Conservation (phyloP, 2,329 filamentous ascomycete genomes). For the Albifimbria verrucaria region DNA sequence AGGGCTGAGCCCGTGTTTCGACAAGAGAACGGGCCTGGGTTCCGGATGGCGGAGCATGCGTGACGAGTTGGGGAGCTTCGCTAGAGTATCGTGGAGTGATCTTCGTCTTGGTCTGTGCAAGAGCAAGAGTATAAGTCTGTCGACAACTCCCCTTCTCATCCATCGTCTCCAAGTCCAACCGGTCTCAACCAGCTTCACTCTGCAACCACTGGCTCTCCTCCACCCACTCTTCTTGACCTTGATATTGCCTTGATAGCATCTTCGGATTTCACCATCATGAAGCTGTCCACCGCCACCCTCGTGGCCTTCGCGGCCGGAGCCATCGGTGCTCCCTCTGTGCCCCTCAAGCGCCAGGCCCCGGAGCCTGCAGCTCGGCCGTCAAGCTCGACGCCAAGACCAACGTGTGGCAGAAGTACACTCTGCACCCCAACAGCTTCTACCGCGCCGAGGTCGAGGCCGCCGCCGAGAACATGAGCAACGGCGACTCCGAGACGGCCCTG, state of each 20-base stretch:
- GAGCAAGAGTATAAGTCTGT: not conserved
- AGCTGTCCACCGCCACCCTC: slow-evolving; percentile 30
- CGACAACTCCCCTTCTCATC: not conserved
- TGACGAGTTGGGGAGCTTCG: too few relatives aligned
- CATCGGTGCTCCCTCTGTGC: slow-evolving; percentile 27
- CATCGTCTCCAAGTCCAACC: not conserved
- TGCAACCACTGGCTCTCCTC: not conserved
- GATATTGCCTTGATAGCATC: too few relatives aligned
- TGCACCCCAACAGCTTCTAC: slow-evolving; percentile 45
- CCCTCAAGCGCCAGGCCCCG: slow-evolving; percentile 22
- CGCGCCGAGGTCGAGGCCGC: slow-evolving; percentile 53
- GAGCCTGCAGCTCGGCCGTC: slow-evolving; percentile 31
- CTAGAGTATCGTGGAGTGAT: too few relatives aligned
- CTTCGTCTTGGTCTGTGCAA: too few relatives aligned
- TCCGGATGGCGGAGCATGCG: not conserved
- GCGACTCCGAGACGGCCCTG: slow-evolving; percentile 48
- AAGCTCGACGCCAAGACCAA: slow-evolving; percentile 35
- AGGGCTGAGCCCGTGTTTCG: not conserved
- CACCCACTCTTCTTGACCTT: not conserved
- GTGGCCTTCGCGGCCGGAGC: slow-evolving; percentile 31
- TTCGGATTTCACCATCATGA: slow-evolving; percentile 35
- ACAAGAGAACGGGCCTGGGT: not conserved
- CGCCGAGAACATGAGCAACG: slow-evolving; percentile 57
- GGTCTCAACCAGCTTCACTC: not conserved
- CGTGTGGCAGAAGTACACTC: slow-evolving; percentile 33